Base-by-base conservation (phyloP, 768 basidiomycete genomes). In the Pholiota microspora region DNA sequence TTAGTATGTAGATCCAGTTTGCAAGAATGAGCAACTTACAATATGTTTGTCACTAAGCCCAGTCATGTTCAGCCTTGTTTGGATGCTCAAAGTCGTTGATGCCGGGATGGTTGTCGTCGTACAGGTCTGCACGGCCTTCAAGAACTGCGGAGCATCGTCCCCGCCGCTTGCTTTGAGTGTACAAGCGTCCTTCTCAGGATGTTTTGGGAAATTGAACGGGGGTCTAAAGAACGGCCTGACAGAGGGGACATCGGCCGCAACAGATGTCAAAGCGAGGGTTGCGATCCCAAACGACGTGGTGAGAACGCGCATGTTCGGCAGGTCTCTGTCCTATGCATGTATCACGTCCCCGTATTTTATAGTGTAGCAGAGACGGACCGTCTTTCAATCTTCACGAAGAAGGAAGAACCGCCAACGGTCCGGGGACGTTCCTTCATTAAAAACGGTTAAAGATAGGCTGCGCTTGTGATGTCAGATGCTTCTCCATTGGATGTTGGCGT, bases 31-130 rank as follows among this genome's bases (percentile, higher is more conserved):
- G 24, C 27, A 25, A 58, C 75, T 25, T 51, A 82, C 80, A 54
- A 84, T 77, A 40, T 77, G 77, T 61, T 72, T 81, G 65, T 83
- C 69, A 1, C 61, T 51, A 2, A 81, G 64, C 0, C 77, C 77
- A 0, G 82, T 84, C 77, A 80, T 83, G 58, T 83, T 76, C 62
- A 84, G 54, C 25, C 75, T 70, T 4, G 78, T 78, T 15, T 66
- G 71, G 51, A 84, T 80, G 27, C 75, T 80, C 46, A 84, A 68
- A 5, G 80, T 82, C 6, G 77, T 78, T 3, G 65, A 63, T 5
- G 67, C 62, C 0, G 81, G 80, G 45, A 84, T 71, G 2, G 66
- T 60, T 3, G 81, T 73, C 0, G 72, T 78, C 48, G 60, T 59
- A 58, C 75, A 80, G 21, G 68, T 62, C 50, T 68, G 65, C 53